phyloP scores from a whole-genome alignment of 805 yeast species.

The Zygoascus flipseniorum region DNA sequence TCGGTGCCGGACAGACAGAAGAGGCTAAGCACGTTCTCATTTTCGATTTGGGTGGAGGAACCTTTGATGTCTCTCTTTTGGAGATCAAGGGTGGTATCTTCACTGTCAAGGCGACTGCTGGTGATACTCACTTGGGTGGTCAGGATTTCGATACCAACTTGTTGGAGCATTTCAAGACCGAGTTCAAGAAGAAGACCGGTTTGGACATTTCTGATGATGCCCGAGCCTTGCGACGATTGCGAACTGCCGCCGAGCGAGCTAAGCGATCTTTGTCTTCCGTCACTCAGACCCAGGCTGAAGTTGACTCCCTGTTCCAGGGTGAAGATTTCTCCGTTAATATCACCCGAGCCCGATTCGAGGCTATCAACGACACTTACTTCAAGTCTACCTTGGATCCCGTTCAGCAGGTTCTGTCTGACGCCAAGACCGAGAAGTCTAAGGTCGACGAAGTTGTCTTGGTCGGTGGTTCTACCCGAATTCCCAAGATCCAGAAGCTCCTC shows the following conservation, averaged over 20 bases:
- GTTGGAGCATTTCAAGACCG: constrained; percentile 85
- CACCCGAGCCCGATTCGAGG: constrained; percentile 98
- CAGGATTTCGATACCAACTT: constrained; percentile 97
- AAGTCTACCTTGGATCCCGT: constrained; percentile 92
- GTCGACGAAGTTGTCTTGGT: constrained; percentile 93
- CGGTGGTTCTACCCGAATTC: constrained; percentile 99
- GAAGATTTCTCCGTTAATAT: constrained; percentile 88
- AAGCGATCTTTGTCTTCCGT: constrained; percentile 97
- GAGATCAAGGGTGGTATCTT: constrained; percentile 94
- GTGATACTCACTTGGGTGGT: constrained; percentile 99
- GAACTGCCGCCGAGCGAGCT: constrained; percentile 99
- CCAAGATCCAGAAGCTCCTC: constrained; percentile 91
- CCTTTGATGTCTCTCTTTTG: constrained; percentile 89
- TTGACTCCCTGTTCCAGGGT: constrained; percentile 92
- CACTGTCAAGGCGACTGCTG: constrained; percentile 96
- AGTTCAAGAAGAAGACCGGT: constrained; percentile 93
- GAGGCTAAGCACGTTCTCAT: constrained; percentile 83
- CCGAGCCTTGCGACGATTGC: constrained; percentile 94
- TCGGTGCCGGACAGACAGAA: constrained; percentile 78
- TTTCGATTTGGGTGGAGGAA: constrained; percentile 97
- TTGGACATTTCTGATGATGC: constrained; percentile 82
- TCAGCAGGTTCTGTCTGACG: constrained; percentile 89
- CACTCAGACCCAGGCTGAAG: constrained; percentile 92
- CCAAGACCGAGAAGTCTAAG: constrained; percentile 73
- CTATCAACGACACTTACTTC: constrained; percentile 85